Base-by-base conservation (phyloP, 1,139 yeast species). In the Yamadazyma spencermartinsiae region DNA sequence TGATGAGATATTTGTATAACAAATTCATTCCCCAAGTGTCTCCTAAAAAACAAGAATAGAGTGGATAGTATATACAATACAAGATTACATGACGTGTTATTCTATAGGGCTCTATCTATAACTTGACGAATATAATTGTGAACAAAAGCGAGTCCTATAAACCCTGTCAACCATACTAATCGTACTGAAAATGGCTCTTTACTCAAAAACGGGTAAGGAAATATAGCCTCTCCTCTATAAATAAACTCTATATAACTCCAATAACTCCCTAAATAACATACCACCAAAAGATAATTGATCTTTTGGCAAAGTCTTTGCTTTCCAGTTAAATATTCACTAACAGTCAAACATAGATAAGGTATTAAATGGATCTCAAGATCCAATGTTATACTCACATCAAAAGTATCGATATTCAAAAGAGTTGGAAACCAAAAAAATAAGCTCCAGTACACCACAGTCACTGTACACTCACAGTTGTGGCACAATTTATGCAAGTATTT, bases 1-100 rank as follows among this genome's bases (percentile, higher is more conserved):
- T 63, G 18, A 52, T 64, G 54, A 52, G 55, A 37, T 51, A 45
- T 15, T 38, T 65, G 2, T 61, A 65, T 38, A 56, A 51, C 5
- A 32, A 10, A 21, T 31, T 40, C 25, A 33, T 35, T 8, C 12
- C 30, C 7, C 10, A 14, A 10, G 11, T 9, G 8, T 10, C 17
- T 26, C n/a, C 5, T 13, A 13, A 12, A 10, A 13, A 10, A 7
- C 4, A 10, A 12, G 16, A 26, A 10, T 11, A 26, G 16, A 26
- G 14, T 5, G 14, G 7, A n/a, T 14, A n/a, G 9, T 26, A 28
- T 14, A 28, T 8, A 28, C 12, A 16, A 26, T 24, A 11, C 10
- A 6, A 5, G n/a, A n/a, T n/a, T n/a, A n/a, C n/a, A n/a, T n/a
- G n/a, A n/a, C n/a, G n/a, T n/a, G n/a, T n/a, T n/a, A n/a, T n/a